Evolutionary conservation across 2,329 filamentous ascomycete species (phyloP), one percentile per base, ranked within the genome.

Genomic region (Amauroascus niger): DNA sequence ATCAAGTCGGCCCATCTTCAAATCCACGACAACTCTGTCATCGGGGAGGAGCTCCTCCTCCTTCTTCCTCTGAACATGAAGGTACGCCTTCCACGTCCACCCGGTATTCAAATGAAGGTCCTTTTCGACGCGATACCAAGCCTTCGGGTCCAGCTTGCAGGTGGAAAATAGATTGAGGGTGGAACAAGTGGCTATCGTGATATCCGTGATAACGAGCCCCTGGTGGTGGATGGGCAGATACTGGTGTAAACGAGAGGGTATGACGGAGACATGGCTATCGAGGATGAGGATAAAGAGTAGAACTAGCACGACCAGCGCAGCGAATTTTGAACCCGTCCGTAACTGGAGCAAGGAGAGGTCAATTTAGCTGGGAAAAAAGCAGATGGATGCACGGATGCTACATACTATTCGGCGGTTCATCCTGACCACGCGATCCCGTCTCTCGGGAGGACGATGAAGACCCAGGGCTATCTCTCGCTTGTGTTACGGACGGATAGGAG

Each of bases 41-140:
- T 83, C 78, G 0, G 80, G 71, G 2, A 76, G 77, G 43, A 95
- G 78, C 57, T 95, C 87, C 67, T 91, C 86, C 72, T 95, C 89
- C 62, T 84, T 84, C 75, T 90, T 93, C 59, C 87, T 80, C 69
- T 86, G 81, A 57, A 95, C 80, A 65, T 90, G 86, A 24, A 96
- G 69, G 67, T 87, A 96, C 30, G 88, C 88, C 65, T 79, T 86
- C 26, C 81, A 80, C 41, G 87, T 76, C 81, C 87, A 88, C 49
- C 82, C 79, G 55, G 79, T 80, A 57, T 81, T 81, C 16, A 96
- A 79, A 66, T 88, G 93, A 0, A 96, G 78, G 65, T 96, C 88
- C 72, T 95, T 96, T 60, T 95, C 86, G 58, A 96, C 76, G 47
- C 87, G 84, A 61, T 88, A 83, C 90, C 90, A 96, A 54, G 79